phyloP scores from a whole-genome alignment of 2,329 filamentous ascomycete species.

The Neopestalotiopsis clavispora region DNA sequence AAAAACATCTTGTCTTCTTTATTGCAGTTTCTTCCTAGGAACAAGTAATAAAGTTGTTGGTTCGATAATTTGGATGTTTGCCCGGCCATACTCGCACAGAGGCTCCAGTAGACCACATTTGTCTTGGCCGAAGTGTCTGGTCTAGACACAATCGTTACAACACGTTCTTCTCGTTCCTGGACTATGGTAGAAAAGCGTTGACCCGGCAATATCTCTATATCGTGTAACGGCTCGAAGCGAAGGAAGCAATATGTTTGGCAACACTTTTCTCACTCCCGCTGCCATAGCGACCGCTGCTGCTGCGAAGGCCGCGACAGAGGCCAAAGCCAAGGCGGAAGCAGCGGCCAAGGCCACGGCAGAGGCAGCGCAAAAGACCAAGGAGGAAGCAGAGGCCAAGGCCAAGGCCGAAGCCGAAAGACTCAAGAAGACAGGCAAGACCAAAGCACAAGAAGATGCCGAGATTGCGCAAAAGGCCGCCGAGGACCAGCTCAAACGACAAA shows the following conservation, averaged over 20 bases:
- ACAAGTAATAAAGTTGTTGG: background rate
- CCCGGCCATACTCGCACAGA: background rate
- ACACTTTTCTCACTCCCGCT: background rate
- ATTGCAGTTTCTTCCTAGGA: background rate
- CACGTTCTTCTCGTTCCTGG: background rate
- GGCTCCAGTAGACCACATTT: background rate
- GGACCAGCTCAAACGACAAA: no score
- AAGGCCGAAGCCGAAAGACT: background rate
- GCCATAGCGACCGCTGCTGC: background rate
- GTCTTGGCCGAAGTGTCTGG: background rate
- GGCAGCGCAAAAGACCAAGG: background rate
- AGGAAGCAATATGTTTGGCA: background rate
- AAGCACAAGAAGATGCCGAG: background rate
- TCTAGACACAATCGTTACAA: background rate
- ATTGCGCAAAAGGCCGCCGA: no score
- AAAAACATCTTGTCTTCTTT: constrained; percentile 4
- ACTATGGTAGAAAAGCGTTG: background rate
- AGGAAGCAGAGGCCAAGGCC: background rate
- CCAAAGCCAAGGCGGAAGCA: background rate
- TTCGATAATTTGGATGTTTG: background rate
- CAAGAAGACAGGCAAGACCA: background rate
- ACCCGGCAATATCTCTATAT: background rate
- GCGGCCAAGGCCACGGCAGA: background rate
- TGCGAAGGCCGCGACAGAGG: background rate
- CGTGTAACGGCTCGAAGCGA: background rate